Evolutionary conservation across 176 grass and related monocot genomes (phyloP).

Genomic region (Triticum urartu): DNA sequence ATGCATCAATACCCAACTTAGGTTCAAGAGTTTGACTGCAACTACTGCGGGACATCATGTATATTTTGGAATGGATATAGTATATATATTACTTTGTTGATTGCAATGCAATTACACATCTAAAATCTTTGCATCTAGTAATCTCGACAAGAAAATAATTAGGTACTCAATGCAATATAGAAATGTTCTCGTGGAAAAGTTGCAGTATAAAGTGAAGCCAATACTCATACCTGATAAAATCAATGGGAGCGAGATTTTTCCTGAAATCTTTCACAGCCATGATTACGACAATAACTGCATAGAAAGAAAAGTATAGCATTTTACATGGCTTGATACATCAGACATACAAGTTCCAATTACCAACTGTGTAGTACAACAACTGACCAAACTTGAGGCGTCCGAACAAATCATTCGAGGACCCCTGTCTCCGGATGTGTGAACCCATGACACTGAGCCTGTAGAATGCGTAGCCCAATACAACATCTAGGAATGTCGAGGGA

Average conservation of each 20-base stretch:
- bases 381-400: background rate
- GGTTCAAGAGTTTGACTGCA: background rate
- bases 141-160: background rate
- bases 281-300: background rate
- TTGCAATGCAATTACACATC: background rate
- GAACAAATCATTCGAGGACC: slow-evolving; percentile 1
- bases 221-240: background rate
- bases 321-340: background rate
- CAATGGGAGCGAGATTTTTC: background rate
- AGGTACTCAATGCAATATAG: background rate
- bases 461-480: background rate
- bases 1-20: background rate
- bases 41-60: background rate
- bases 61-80: background rate
- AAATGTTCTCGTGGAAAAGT: background rate
- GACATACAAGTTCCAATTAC: background rate
- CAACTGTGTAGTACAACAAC: background rate
- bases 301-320: background rate
- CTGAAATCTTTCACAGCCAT: background rate
- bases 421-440: background rate
- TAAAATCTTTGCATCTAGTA: background rate
- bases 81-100: background rate
- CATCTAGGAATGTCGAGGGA: background rate
- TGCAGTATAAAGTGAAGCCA: background rate
- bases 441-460: slow-evolving; percentile 3